Percentiles rank a stretch among this genome's conserved stretches.
Conservation (phyloP, 2,329 filamentous ascomycete genomes). For the Claviceps cyperi region DNA sequence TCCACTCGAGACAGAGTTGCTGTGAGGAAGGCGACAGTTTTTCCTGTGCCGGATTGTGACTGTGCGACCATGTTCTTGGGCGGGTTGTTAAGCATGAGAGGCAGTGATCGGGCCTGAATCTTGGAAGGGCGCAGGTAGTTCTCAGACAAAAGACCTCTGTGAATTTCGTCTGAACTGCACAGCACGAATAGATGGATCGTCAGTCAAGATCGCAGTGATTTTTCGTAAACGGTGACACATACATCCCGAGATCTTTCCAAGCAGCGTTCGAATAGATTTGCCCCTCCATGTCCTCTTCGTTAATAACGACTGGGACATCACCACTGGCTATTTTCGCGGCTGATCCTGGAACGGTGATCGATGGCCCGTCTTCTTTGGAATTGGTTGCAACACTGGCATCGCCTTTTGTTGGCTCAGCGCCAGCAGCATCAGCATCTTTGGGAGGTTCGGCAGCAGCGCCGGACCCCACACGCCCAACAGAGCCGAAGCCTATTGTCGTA, state of each 20-base stretch:
- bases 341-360: slow-evolving; percentile 4
- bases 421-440: background rate
- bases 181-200: background rate
- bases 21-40: slow-evolving; percentile 91
- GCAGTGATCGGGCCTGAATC: slow-evolving; percentile 89
- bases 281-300: slow-evolving; percentile 2
- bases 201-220: background rate
- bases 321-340: slow-evolving; percentile 4
- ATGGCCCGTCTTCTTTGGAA: slow-evolving; percentile 6
- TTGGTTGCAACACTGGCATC: background rate
- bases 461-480: background rate
- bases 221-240: background rate
- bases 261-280: slow-evolving; percentile 5
- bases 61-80: slow-evolving; percentile 91
- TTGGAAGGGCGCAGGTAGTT: slow-evolving; percentile 93
- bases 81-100: slow-evolving; percentile 75
- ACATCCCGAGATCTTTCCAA: slow-evolving; percentile 7
- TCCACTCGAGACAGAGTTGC: slow-evolving; percentile 84
- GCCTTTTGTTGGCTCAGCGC: background rate
- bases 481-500: background rate
- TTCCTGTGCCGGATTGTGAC: slow-evolving; percentile 97
- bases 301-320: slow-evolving; percentile 6
- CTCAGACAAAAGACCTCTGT: slow-evolving; percentile 65
- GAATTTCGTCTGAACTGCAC: slow-evolving; percentile 37
- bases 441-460: slow-evolving; percentile 1